phyloP scores from a whole-genome alignment of 768 basidiomycete genomes.

The Leccinellum luteum region DNA sequence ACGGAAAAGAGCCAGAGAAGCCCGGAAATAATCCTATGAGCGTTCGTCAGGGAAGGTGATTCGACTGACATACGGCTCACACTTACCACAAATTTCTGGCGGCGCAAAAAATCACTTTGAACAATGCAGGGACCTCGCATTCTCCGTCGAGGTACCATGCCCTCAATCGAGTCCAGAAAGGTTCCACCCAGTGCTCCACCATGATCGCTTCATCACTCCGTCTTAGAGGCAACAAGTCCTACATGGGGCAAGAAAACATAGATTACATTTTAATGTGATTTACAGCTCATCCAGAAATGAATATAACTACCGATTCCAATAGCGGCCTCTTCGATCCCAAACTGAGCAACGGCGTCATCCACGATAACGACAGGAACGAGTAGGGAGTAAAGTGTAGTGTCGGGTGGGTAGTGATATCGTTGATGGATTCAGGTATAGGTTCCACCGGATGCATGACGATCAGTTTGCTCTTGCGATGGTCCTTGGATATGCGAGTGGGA shows the following conservation, averaged over 20 bases:
- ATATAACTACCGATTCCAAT: constrained; percentile 32
- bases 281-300: constrained; percentile 22
- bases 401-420: constrained; percentile 20
- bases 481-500: background rate
- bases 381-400: constrained; percentile 13
- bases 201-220: constrained; percentile 24
- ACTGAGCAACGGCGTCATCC: constrained; percentile 26
- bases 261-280: constrained; percentile 17
- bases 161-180: constrained; percentile 24
- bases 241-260: constrained; percentile 5
- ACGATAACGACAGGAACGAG: constrained; percentile 23
- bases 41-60: background rate
- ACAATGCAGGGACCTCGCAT: constrained; percentile 14
- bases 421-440: constrained; percentile 11
- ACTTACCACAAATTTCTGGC: constrained; percentile 16
- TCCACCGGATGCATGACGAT: constrained; percentile 26
- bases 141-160: constrained; percentile 18
- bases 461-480: constrained; percentile 15
- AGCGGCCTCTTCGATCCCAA: constrained; percentile 28
- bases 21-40: constrained; percentile 23
- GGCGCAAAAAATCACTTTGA: constrained; percentile 16
- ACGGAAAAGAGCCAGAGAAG: constrained; percentile 31
- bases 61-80: background rate
- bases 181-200: constrained; percentile 24
- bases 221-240: constrained; percentile 27